Evolutionary conservation across 352 stramenopile species (phyloP).

Genomic region (Phytophthora hybrid): DNA sequence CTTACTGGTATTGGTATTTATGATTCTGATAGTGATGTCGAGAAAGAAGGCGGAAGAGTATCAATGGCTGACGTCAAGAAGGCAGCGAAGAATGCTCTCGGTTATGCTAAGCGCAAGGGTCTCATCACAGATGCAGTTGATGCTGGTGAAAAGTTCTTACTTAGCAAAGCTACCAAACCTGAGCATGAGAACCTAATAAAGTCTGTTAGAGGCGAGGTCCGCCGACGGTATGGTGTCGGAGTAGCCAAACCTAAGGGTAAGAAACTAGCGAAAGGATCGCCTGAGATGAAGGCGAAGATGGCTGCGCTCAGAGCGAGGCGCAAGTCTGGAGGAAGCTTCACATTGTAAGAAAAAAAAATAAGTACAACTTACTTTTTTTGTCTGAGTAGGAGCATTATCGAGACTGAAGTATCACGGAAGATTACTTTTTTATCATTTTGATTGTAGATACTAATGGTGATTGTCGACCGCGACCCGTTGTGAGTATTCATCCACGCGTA

Average conservation of each 20-base stretch:
- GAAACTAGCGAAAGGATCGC: not conserved
- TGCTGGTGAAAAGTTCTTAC: not conserved
- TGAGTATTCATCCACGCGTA: slow-evolving; percentile 24
- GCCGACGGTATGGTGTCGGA: not conserved
- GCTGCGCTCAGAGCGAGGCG: not conserved
- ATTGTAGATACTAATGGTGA: slow-evolving; percentile 23
- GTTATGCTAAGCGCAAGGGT: not conserved
- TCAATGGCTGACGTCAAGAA: not conserved
- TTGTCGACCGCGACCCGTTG: slow-evolving; percentile 12
- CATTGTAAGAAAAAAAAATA: slow-evolving; percentile 20
- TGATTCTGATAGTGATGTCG: not conserved
- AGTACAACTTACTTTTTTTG: slow-evolving; percentile 9
- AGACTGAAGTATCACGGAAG: slow-evolving; percentile 3
- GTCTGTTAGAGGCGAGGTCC: not conserved
- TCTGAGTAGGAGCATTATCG: slow-evolving; percentile 19
- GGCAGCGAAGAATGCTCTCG: not conserved
- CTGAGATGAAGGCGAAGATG: too few relatives aligned
- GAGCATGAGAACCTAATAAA: not conserved
- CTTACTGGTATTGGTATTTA: not conserved
- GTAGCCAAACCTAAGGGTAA: not conserved
- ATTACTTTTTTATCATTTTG: slow-evolving; percentile 17
- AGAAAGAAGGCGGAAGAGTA: not conserved
- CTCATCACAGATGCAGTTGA: not conserved
- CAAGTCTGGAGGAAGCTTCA: not conserved
- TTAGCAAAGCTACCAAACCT: not conserved